These are phyloP conservation scores for Lasiodiplodia theobromae DNA, from an alignment of 2,329 filamentous ascomycete genomes.

Conservation along the genomic window DNA sequence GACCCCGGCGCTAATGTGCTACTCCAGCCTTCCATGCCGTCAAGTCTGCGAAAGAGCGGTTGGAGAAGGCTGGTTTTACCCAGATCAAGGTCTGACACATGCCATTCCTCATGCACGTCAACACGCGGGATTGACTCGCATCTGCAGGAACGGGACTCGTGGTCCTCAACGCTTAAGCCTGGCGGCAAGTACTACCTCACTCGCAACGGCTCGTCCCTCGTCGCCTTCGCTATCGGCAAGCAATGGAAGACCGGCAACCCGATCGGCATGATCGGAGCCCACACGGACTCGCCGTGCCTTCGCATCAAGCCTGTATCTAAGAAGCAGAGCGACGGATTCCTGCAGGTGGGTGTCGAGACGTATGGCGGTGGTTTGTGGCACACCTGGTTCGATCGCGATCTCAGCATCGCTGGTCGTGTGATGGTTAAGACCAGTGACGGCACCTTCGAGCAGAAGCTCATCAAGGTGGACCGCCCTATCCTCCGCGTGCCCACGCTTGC, in stretches of 20 bases:
- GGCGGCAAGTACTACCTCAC: conserved; percentile 97
- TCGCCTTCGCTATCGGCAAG: conserved; percentile 89
- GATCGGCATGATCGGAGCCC: conserved; percentile 90
- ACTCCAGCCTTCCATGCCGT: conserved; percentile 91
- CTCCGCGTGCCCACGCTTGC: conserved; percentile 92
- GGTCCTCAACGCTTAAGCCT: conserved; percentile 78
- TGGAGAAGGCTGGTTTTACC: conserved; percentile 84
- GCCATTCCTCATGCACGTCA: conserved; percentile 15
- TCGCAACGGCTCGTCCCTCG: conserved; percentile 88
- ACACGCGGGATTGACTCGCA: conserved; percentile 20
- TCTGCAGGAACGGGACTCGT: conserved; percentile 81
- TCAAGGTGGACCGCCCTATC: conserved; percentile 90
- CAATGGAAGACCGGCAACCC: conserved; percentile 93
- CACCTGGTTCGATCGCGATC: conserved; percentile 95
- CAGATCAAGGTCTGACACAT: conserved; percentile 69
- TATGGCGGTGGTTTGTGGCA: conserved; percentile 98
- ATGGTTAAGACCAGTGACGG: conserved; percentile 79
- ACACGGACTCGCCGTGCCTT: conserved; percentile 93
- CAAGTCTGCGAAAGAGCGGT: conserved; percentile 74
- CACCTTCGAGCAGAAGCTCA: conserved; percentile 79
- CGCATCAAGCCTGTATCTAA: conserved; percentile 95
- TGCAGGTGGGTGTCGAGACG: conserved; percentile 95
- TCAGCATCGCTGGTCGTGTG: conserved; percentile 87
- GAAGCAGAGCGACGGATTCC: conserved; percentile 82
- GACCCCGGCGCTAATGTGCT: conserved; percentile 15